Percentiles rank a stretch among this genome's conserved stretches.
Evolutionary conservation across 177 flowering plant genomes (phyloP).

Genomic region (Vitis hybrid): DNA sequence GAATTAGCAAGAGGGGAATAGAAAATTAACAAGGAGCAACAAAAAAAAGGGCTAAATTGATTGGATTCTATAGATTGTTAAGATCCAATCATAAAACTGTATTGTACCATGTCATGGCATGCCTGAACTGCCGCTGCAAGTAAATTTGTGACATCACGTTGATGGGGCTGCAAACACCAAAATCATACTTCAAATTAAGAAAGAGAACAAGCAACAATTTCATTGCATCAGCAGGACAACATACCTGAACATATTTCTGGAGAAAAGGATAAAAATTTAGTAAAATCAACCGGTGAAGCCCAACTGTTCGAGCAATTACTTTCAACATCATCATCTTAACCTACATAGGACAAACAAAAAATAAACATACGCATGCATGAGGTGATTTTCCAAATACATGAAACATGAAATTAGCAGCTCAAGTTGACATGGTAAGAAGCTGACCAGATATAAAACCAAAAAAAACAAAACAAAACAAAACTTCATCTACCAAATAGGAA

Average conservation of each 20-base stretch:
- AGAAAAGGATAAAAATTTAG: slow-evolving; percentile 74
- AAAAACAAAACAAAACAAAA: no score
- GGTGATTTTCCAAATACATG: neutral
- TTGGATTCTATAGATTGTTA: neutral
- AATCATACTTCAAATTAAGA: slow-evolving; percentile 4
- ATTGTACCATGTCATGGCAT: slow-evolving; percentile 87
- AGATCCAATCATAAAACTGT: slow-evolving; percentile 3
- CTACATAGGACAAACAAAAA: slow-evolving; percentile 29
- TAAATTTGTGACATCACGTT: slow-evolving; percentile 75
- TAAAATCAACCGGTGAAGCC: slow-evolving; percentile 74
- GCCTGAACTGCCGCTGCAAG: slow-evolving; percentile 97
- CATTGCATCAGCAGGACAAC: neutral
- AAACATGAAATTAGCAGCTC: neutral
- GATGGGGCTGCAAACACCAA: slow-evolving; percentile 75
- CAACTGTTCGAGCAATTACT: slow-evolving; percentile 82
- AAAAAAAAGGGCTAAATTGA: neutral
- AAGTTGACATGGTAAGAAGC: no score
- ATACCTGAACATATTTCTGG: slow-evolving; percentile 86
- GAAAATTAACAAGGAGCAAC: neutral
- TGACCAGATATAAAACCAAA: no score
- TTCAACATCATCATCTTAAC: slow-evolving; percentile 92
- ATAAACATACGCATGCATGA: neutral
- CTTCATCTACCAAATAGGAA: no score
- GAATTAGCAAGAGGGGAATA: neutral
- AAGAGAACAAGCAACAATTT: neutral